Evolutionary conservation across 768 basidiomycete species (phyloP), one percentile per base, ranked within the genome.

Genomic region (Lactarius sp.): DNA sequence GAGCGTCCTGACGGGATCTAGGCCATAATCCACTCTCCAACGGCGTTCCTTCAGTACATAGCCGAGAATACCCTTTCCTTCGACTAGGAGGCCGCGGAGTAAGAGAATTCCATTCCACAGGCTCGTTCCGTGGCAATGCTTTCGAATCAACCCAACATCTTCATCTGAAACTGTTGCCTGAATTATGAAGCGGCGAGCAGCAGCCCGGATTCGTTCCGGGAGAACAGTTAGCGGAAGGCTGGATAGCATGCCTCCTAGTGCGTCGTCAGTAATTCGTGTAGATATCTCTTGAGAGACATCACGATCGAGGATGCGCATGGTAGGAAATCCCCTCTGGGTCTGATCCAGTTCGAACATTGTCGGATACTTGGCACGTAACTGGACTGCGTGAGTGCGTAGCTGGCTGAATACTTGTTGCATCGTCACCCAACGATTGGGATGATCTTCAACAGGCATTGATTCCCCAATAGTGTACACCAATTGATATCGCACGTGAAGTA

Each of bases 11-110:
- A 52, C 64, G 2, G 67, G 67, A 52, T 79, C 78, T 5, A 81
- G 75, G 2, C 83, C 82, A 64, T 80, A 84, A 51, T 83, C 78
- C 0, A 83, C 82, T 36, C 82, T 69, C 80, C 81, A 83, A 12
- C 80, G 75, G 52, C 73, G 74, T 18, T 76, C 72, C 36, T 68
- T 70, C 0, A 84, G 69, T 0, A 71, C 70, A 52, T 77, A 77
- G 2, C 70, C 44, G 1, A 84, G 70, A 10, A 84, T 75, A 0
- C 77, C 79, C 13, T 54, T 49, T 18, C 34, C 42, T 1, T 73
- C 22, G 22, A 27, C 22, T 27, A 27, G 2, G 22, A 27, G 22
- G 22, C 22, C 22, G 22, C 22, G 22, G 9, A 79, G 71, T 2
- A 82, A 71, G 1, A 83, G 72, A 16, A 83, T 57, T 33, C 69